Base-by-base conservation (phyloP, 305 asterid species). In the Rubia balearica region DNA sequence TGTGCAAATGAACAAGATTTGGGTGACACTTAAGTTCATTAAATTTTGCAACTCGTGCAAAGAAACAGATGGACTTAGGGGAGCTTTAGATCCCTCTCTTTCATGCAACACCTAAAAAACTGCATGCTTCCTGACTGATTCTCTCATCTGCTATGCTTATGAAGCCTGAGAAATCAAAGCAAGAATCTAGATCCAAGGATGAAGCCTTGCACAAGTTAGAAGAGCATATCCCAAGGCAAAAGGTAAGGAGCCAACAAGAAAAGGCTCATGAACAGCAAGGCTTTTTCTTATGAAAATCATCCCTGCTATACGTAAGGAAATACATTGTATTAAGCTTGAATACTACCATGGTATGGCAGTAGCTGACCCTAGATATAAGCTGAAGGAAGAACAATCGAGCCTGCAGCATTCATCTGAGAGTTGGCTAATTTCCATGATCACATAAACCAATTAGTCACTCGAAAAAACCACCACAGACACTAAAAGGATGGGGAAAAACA, bases 11-110 rank as follows among this genome's bases (percentile, higher is more conserved):
- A 91, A 69, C 89, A 85, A 74, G 98, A 93, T 74, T 40, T 80
- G 4, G 84, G 97, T 48, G 91, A 82, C 91, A 96, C 22, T 65
- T 89, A 70, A 93, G 98, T 76, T 93, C 98, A 3, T 79, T 91
- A 17, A 91, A 91, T 67, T 93, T 93, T 74, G 98, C 98, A n/a
- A 85, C 96, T 13, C 90, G 98, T 67, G 96, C 87, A 71, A 21
- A 86, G 87, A 77, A 93, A 84, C 97, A 93, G 78, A 72, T 93
- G 1, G 98, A 93, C 73, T 80, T 88, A 2, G 77, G 84, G 62
- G 97, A 93, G 90, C 83, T 89, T 69, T 96, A 88, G 72, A 63
- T 14, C 14, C 7, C 42, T 40, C 13, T 16, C 17, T 38, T 16
- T 63, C 48, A 7, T 38, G 48, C 46, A 17, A 21, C 43, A 36